Base-by-base conservation (phyloP, 2,329 filamentous ascomycete genomes). In the Juglanconis juglandina region DNA sequence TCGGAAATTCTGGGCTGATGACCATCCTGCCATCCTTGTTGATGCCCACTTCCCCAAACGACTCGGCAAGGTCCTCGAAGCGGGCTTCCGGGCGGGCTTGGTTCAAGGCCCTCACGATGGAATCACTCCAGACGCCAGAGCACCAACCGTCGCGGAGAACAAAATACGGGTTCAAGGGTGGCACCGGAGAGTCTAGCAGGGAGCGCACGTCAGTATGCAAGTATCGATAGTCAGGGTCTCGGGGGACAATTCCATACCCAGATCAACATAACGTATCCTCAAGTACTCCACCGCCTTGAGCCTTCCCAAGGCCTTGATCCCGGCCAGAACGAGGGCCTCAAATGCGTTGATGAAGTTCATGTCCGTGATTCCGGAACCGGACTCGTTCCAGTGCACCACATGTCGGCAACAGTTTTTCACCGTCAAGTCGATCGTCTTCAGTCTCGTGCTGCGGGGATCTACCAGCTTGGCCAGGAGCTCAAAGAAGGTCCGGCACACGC, bases 391-490 rank as follows among this genome's bases (percentile, higher is more conserved):
- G 64, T 76, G 75, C 51, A 75, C 72, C 61, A 79, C 71, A 48
- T 79, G 76, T 3, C 87, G 83, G 67, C 89, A 92, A 70, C 87
- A 89, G 63, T 90, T 90, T 74, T 90, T 90, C 58, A 92, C 86
- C 0, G 87, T 87, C 49, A 92, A 73, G 66, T 92, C 88, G 30
- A 92, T 79, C 1, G 85, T 87, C 72, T 85, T 85, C 49, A 92
- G 80, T 14, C 75, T 76, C 7, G 79, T 78, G 14, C 77, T 74
- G 48, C 80, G 72, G 46, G 79, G 72, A 63, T 83, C 78, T 37
- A 79, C 78, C 35, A 77, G 73, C 49, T 75, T 74, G n/a, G 80
- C 77, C 5, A 85, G 80, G 39, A 79, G 72, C 50, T 86, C 82
- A 67, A 92, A 92, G 62, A 91, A 85, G n/a, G 77, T 76, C 59